These are phyloP conservation scores for Emydomyces testavorans DNA, from an alignment of 2,329 filamentous ascomycete genomes.

Conservation along the genomic window DNA sequence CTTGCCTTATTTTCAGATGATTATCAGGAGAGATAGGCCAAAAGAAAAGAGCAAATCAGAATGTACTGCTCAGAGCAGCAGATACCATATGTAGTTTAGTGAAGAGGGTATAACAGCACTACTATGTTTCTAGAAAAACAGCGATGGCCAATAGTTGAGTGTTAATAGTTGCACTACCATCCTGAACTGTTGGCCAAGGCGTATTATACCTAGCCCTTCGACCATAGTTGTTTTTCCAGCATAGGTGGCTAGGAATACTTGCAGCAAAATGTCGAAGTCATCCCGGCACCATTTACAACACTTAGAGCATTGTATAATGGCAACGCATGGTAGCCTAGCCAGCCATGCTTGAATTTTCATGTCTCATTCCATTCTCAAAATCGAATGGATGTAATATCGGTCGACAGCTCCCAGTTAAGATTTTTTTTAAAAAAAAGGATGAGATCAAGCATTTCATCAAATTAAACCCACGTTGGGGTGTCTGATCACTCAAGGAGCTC, in stretches of 20 bases:
- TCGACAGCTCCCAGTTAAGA: too few relatives aligned
- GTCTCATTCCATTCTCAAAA: too few relatives aligned
- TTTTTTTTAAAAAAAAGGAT: too few relatives aligned
- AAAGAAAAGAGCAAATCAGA: neutral
- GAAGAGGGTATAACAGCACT: neutral
- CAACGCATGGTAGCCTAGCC: too few relatives aligned
- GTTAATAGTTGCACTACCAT: constrained; percentile 1
- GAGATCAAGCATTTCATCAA: neutral
- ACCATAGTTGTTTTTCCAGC: too few relatives aligned
- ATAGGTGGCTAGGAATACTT: too few relatives aligned
- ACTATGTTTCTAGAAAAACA: neutral
- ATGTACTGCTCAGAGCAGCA: neutral
- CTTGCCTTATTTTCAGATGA: neutral
- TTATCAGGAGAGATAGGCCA: neutral
- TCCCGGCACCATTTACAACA: too few relatives aligned
- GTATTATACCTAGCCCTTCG: neutral
- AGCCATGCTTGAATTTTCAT: too few relatives aligned
- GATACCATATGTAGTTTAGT: neutral
- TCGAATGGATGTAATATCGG: too few relatives aligned
- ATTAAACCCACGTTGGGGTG: neutral
- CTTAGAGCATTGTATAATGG: too few relatives aligned
- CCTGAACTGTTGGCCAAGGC: neutral
- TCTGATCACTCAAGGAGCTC: neutral
- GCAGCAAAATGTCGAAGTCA: too few relatives aligned
- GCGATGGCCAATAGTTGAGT: neutral